Evolutionary conservation across 495 filamentous ascomycete genomes (phyloP), one percentile per base, ranked within the genome.

Genomic region (Tuber umbilicatum): DNA sequence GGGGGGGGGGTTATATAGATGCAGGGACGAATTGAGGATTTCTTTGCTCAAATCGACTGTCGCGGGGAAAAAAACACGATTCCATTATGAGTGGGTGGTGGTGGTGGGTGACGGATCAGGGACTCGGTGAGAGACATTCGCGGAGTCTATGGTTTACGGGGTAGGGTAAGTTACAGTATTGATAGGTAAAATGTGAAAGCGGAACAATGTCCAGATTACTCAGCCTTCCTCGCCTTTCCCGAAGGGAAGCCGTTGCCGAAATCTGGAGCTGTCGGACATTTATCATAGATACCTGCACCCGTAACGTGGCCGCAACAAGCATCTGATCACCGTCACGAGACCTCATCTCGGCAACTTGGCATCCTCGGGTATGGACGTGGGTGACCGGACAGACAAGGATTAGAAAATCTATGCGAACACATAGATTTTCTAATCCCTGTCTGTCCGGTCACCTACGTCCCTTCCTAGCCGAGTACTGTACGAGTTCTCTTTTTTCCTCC

Each of bases 171-270:
- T n/a, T n/a, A n/a, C n/a, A n/a, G n/a, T 64, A 64, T 27, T 5
- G 23, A 17, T 50, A 50, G 2, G 42, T 50, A 7, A 6, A 17
- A 64, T 35, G 27, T 2, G 55, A 17, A 35, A 2, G 5, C 55
- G 55, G 55, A 64, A 64, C 14, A 64, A 64, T 64, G 55, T 64
- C 55, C 55, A 64, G 27, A 64, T 64, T 64, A 64, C 55, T 64
- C 55, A 64, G 55, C 55, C 27, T 17, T 6, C 31, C 16, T 64
- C 10, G 19, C 12, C 55, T 64, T 64, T 64, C 55, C 55, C 55
- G 55, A 64, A 64, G 55, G 55, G 55, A 64, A 64, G 55, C 55
- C 55, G 27, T 35, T 64, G 27, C 55, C 55, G 55, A 64, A 31
- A 64, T 16, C 27, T 64, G 14, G 55, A 64, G 27, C 55, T 64